Evolutionary conservation across 1,284 basidiomycete species (phyloP), one percentile per base, ranked within the genome.

Genomic region (Mycosarcoma maydis): DNA sequence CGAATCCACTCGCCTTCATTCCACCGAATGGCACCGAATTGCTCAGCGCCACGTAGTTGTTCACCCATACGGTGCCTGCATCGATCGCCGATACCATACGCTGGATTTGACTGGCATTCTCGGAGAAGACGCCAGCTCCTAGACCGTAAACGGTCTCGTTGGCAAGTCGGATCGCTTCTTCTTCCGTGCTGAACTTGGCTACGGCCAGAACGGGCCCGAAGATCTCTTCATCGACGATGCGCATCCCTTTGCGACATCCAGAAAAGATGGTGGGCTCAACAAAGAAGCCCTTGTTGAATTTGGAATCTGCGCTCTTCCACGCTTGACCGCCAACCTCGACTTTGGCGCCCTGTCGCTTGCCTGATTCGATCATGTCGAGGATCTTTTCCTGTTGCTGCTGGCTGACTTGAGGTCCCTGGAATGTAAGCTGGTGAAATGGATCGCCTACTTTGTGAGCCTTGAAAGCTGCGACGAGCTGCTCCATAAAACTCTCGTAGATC

Each of bases 381-480:
- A 94, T 90, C 72, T 92, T 90, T 80, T 97, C 91, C 75, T 90
- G 91, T 82, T 97, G 94, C 23, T 59, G 55, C 32, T 72, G 54
- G 23, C 88, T 91, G 54, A 94, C 90, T 83, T 92, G 91, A n/a
- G 94, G 92, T 30, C 93, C 93, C 78, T 94, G 92, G 83, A 88
- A 87, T 1, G 88, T 87, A 24, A 85, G 86, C 2, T 82, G 75
- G n/a, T 82, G 83, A 85, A 96, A 95, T 8, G 93, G 92, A 82
- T 94, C 89, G 37, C 91, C 49, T 6, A 61, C 60, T 19, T 62
- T 57, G 44, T 55, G 49, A 9, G 53, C 45, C 20, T 76, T 81
- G 70, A 86, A 85, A 30, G 85, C 86, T 30, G 87, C 85, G 75
- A 87, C 86, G 36, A 91, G 81, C 4, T 87, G 89, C 8, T 84